These are phyloP conservation scores for Poterioochromonas sp. DNA, from an alignment of 352 stramenopile genomes.

Conservation along the genomic window DNA sequence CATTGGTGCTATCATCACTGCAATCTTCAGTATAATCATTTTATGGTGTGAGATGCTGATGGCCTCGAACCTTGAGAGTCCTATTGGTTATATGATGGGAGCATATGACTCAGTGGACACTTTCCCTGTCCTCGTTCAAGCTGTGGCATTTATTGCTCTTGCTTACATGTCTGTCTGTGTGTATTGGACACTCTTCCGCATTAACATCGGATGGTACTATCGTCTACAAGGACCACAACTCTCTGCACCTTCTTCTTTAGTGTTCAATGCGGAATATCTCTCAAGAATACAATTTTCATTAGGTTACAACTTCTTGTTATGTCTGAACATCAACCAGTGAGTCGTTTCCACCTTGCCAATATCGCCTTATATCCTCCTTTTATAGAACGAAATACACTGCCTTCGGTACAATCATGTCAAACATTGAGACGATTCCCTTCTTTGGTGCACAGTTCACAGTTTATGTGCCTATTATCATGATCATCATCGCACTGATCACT, in stretches of 20 bases:
- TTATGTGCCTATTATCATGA: constrained; percentile 6
- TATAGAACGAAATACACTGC: not conserved
- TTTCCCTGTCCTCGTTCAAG: constrained; percentile 7
- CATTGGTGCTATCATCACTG: not conserved
- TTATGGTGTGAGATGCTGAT: not conserved
- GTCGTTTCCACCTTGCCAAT: not conserved
- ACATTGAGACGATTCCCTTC: not conserved
- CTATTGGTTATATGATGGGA: not conserved
- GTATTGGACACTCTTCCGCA: constrained; percentile 16
- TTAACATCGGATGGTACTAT: constrained; percentile 5
- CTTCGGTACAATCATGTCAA: not conserved
- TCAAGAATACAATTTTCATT: constrained; percentile 19
- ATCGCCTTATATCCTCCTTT: not conserved
- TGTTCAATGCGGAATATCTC: constrained; percentile 25
- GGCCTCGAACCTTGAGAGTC: not conserved
- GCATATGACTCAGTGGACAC: not conserved
- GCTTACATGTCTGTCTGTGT: constrained; percentile 22
- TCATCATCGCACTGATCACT: not conserved
- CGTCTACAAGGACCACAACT: constrained; percentile 11
- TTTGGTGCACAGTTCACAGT: not conserved
- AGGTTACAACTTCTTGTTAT: constrained; percentile 26
- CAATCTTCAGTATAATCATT: not conserved
- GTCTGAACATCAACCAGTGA: not conserved
- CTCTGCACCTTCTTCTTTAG: constrained; percentile 1
- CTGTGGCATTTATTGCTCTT: not conserved